Base-by-base conservation (phyloP, 768 basidiomycete species). In the Lentinula detonsa region DNA sequence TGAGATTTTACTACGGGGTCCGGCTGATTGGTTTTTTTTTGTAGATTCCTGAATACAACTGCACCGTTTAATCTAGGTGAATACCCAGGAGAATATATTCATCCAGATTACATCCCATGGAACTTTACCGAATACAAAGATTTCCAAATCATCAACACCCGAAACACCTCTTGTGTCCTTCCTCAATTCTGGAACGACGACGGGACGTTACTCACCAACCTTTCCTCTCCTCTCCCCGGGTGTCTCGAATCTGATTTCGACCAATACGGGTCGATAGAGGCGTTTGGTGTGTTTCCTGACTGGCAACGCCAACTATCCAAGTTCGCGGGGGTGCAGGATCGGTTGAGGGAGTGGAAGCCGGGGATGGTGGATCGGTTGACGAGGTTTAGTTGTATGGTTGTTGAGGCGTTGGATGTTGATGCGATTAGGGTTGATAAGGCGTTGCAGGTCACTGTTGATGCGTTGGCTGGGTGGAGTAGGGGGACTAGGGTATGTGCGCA, bases 401-500 rank as follows among this genome's bases (percentile, higher is more conserved):
- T 97, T 74, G 84, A 85, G 45, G 89, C 94, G 0, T 84, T 96
- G 53, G 95, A 96, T 68, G 79, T 97, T 66, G 95, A 97, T 70
- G 95, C 86, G 60, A 96, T 97, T 70, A 95, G 95, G 74, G 87
- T 97, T 74, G 95, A 96, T 72, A 97, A 97, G 73, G 85, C 95
- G 31, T 95, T 93, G 0, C 95, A 97, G 70, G 83, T 97, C 60
- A 91, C 92, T 5, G 84, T 96, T 15, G 86, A 87, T 56, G 91
- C 90, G 3, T 79, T 95, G 55, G 79, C 91, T 2, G 68, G 78
- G 0, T 97, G 95, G 95, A 78, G 91, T 0, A 73, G 84, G 0
- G 77, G 78, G 59, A 91, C 93, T 1, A 82, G 92, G 45, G 76
- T 79, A 9, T 96, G 95, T 70, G 95, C 95, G 1, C 70, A 75